phyloP scores from a whole-genome alignment of 2,329 filamentous ascomycete genomes.

The Xylariomycetidae sp. region DNA sequence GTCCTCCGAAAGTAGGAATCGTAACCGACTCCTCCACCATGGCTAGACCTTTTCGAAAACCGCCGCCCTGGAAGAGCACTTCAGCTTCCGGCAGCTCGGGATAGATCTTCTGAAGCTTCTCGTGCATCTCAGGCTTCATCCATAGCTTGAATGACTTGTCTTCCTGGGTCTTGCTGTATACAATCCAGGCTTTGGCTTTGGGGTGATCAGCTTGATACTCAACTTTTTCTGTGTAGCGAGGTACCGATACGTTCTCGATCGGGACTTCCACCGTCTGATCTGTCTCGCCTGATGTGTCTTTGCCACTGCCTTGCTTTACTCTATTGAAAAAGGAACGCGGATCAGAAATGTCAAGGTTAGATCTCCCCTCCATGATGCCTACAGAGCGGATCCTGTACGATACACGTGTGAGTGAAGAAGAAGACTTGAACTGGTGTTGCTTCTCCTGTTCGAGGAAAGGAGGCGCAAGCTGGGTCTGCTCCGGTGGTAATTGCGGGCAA shows the following conservation, averaged over 20 bases:
- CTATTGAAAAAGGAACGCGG: no score
- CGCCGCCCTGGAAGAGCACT: neutral
- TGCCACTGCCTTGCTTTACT: no score
- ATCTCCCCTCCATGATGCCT: no score
- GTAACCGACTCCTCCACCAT: slow-evolving; percentile 1
- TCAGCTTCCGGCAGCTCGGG: neutral
- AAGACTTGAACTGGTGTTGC: no score
- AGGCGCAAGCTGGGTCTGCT: no score
- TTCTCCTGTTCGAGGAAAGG: no score
- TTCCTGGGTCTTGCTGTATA: neutral
- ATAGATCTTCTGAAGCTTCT: neutral
- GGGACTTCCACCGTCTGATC: no score
- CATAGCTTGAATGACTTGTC: neutral
- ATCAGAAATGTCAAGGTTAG: no score
- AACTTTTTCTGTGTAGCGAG: slow-evolving; percentile 1
- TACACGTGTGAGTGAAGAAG: no score
- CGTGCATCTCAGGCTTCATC: slow-evolving; percentile 1
- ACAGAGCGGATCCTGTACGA: no score
- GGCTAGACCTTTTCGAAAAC: slow-evolving; percentile 2
- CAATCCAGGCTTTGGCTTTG: neutral
- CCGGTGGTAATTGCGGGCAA: no score
- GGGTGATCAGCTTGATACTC: neutral
- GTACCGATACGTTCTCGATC: slow-evolving; percentile 1
- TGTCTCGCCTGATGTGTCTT: no score
- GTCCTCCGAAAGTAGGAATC: slow-evolving; percentile 2